These are phyloP conservation scores for Bremia lactucae DNA, from an alignment of 352 stramenopile genomes.

Conservation along the genomic window DNA sequence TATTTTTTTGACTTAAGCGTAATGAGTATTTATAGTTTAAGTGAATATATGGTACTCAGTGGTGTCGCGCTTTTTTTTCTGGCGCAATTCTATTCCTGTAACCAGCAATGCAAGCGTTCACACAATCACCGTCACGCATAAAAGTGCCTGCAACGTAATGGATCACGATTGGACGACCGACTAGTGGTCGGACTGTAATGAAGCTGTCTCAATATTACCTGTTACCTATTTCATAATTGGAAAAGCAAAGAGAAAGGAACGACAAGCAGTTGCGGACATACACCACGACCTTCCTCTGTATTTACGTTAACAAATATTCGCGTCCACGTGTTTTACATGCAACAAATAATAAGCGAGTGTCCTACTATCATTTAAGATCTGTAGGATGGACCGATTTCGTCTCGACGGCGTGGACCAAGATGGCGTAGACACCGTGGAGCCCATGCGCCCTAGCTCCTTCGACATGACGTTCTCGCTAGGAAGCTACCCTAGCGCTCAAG, in stretches of 20 bases:
- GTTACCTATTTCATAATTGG: too few species aligned
- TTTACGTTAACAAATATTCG: too few species aligned
- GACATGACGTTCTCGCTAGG: constrained; percentile 81
- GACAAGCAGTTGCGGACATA: too few species aligned
- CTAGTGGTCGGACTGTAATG: constrained; percentile 20
- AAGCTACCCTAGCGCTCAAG: constrained; percentile 25
- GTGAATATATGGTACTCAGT: too few species aligned
- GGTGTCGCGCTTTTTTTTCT: too few species aligned
- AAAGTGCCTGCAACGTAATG: constrained; percentile 7
- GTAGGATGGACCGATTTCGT: constrained; percentile 74
- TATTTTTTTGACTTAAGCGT: too few species aligned
- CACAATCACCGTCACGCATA: constrained; percentile 1
- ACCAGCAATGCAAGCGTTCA: neutral
- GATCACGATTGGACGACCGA: constrained; percentile 15
- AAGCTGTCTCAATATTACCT: too few species aligned
- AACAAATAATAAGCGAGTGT: too few species aligned
- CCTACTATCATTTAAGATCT: neutral
- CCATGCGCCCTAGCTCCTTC: constrained; percentile 80
- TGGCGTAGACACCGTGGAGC: constrained; percentile 69
- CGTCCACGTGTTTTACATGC: neutral
- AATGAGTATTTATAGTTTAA: too few species aligned
- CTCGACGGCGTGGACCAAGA: constrained; percentile 69
- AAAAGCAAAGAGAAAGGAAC: too few species aligned
- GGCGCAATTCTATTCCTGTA: too few species aligned
- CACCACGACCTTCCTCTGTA: too few species aligned